Conservation (phyloP, 2,329 filamentous ascomycete genomes). For the Monilinia fructicola region DNA sequence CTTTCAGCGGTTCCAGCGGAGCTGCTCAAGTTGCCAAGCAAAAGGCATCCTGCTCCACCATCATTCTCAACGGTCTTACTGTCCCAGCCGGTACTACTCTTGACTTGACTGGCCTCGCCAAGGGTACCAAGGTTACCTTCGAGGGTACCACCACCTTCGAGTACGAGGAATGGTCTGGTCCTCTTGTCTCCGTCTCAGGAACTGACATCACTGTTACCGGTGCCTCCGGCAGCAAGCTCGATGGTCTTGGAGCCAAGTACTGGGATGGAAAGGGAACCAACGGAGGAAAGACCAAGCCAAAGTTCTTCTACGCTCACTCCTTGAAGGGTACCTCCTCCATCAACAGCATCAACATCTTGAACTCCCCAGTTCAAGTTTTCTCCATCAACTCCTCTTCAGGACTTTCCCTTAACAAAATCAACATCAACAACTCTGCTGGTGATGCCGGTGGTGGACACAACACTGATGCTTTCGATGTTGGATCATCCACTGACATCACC, state of each 20-base stretch:
- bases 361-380: constrained; percentile 56
- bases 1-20: constrained; percentile 53
- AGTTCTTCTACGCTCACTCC: constrained; percentile 59
- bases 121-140: constrained; percentile 58
- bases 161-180: constrained; percentile 64
- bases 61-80: constrained; percentile 52
- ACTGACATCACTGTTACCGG: constrained; percentile 33
- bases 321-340: constrained; percentile 52
- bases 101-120: constrained; percentile 54
- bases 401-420: constrained; percentile 51
- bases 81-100: constrained; percentile 61
- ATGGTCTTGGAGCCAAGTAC: constrained; percentile 49
- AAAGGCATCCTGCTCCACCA: constrained; percentile 54
- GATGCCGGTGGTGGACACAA: constrained; percentile 47
- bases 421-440: constrained; percentile 58
- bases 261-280: constrained; percentile 62
- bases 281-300: constrained; percentile 61
- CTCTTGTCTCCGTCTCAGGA: constrained; percentile 51
- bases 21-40: constrained; percentile 49
- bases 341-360: constrained; percentile 51
- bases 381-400: constrained; percentile 46
- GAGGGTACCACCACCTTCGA: constrained; percentile 65
- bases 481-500: constrained; percentile 47
- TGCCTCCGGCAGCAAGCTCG: constrained; percentile 44
- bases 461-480: constrained; percentile 56